Evolutionary conservation across 1,139 yeast genomes (phyloP).

Genomic region (Petasospora fabianii): DNA sequence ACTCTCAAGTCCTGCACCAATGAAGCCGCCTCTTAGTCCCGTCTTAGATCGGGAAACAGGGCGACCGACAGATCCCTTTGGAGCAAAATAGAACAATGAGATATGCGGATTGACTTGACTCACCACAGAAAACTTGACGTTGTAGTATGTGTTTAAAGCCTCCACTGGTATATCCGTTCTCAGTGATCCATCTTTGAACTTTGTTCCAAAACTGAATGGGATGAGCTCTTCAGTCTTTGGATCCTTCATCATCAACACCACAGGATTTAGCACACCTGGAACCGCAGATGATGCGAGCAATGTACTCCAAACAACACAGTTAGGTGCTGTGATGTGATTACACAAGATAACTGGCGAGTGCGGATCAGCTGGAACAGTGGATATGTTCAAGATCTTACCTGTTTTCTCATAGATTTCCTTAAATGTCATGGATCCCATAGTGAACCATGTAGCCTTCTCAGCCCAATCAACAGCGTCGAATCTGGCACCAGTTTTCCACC

Average conservation of each 20-base stretch:
- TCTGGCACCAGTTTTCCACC: slow-evolving; percentile 75
- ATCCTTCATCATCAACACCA: slow-evolving; percentile 69
- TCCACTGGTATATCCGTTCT: slow-evolving; percentile 66
- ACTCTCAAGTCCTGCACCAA: slow-evolving; percentile 70
- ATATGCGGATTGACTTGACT: slow-evolving; percentile 86
- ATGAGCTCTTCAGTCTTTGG: slow-evolving; percentile 43
- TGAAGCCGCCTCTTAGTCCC: slow-evolving; percentile 72
- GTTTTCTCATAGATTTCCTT: slow-evolving; percentile 65
- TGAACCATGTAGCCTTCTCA: slow-evolving; percentile 61
- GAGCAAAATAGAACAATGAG: slow-evolving; percentile 70
- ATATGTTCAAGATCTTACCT: slow-evolving; percentile 66
- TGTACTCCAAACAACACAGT: slow-evolving; percentile 81
- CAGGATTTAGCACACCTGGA: slow-evolving; percentile 82
- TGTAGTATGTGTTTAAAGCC: slow-evolving; percentile 71
- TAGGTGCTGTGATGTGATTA: slow-evolving; percentile 73
- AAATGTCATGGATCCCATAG: slow-evolving; percentile 69
- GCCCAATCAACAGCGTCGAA: slow-evolving; percentile 80
- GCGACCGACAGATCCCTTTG: slow-evolving; percentile 76
- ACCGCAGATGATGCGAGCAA: slow-evolving; percentile 78
- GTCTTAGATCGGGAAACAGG: slow-evolving; percentile 68
- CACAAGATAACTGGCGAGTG: slow-evolving; percentile 79
- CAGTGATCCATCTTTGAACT: slow-evolving; percentile 59
- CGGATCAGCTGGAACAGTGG: slow-evolving; percentile 80
- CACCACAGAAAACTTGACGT: slow-evolving; percentile 71
- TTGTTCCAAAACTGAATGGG: slow-evolving; percentile 76